A percentile compares a stretch with the other conserved stretches of the same genome.
Evolutionary conservation across 495 filamentous ascomycete species (phyloP).

Genomic region (Daldinia childiae): DNA sequence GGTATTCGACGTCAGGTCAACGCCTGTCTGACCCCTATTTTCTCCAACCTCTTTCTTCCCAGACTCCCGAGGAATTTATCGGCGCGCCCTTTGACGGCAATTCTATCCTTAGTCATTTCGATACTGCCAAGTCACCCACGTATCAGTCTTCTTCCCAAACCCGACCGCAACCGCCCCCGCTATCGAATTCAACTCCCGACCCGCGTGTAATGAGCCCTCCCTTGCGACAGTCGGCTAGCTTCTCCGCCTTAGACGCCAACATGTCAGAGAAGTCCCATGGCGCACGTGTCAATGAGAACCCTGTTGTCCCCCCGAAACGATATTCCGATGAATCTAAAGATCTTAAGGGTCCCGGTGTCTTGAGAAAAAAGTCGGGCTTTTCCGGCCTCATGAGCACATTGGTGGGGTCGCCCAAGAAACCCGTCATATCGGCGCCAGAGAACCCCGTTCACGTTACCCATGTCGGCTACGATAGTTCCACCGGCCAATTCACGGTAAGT

Average conservation of each 20-base stretch:
- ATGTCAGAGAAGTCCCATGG: constrained; percentile 60
- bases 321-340: constrained; percentile 85
- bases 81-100: constrained; percentile 74
- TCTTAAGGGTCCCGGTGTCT: constrained; percentile 61
- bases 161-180: constrained; percentile 61
- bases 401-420: constrained; percentile 86
- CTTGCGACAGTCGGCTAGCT: constrained; percentile 84
- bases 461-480: constrained; percentile 96
- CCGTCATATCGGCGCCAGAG: constrained; percentile 93
- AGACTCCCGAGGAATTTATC: constrained; percentile 75
- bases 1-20: constrained; percentile 56
- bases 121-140: constrained; percentile 61
- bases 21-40: constrained; percentile 47
- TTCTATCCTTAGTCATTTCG: constrained; percentile 75
- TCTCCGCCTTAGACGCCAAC: constrained; percentile 65
- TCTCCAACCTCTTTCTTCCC: constrained; percentile 65
- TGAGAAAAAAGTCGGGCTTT: constrained; percentile 92
- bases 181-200: constrained; percentile 68
- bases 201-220: constrained; percentile 63
- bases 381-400: constrained; percentile 94
- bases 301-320: constrained; percentile 72
- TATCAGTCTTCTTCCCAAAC: constrained; percentile 51
- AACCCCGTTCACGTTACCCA: constrained; percentile 98
- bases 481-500: constrained; percentile 94
- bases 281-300: constrained; percentile 65